Evolutionary conservation across 2,329 filamentous ascomycete species (phyloP).

Genomic region (Botryotinia narcissicola): DNA sequence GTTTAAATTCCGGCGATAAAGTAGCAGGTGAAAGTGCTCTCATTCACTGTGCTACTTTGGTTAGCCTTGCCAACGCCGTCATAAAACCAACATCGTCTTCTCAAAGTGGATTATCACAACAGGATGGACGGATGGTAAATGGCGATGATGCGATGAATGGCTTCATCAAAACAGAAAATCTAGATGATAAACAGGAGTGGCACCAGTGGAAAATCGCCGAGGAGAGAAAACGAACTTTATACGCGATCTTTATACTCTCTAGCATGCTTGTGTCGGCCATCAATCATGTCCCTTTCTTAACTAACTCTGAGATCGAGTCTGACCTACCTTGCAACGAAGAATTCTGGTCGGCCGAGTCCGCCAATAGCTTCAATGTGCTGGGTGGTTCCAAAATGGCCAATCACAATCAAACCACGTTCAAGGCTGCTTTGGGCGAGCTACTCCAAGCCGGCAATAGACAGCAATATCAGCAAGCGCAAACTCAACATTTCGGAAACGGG

Average conservation of each 20-base stretch:
- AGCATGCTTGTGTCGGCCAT: constrained; percentile 89
- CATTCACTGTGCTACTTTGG: constrained; percentile 85
- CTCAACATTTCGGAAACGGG: constrained; percentile 46
- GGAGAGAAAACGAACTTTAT: constrained; percentile 90
- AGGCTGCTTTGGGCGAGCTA: constrained; percentile 75
- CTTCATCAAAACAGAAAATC: constrained; percentile 46
- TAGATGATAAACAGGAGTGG: constrained; percentile 73
- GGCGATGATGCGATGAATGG: constrained; percentile 54
- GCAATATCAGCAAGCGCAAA: constrained; percentile 53
- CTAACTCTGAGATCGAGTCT: constrained; percentile 88
- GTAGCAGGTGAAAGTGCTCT: constrained; percentile 86
- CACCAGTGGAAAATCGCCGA: constrained; percentile 83
- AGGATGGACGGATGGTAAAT: constrained; percentile 47
- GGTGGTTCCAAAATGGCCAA: constrained; percentile 70
- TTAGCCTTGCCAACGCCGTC: constrained; percentile 86
- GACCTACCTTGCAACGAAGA: constrained; percentile 93
- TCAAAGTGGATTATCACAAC: constrained; percentile 33
- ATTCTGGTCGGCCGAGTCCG: constrained; percentile 78
- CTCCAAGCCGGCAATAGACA: constrained; percentile 71
- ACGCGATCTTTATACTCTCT: constrained; percentile 85
- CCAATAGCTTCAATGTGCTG: constrained; percentile 75
- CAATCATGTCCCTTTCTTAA: constrained; percentile 85
- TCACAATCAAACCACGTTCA: constrained; percentile 73
- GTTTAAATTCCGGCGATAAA: constrained; percentile 91
- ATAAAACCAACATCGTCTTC: constrained; percentile 48